Base-by-base conservation (phyloP, 805 yeast genomes). In the Diddensiella transvaalensis region DNA sequence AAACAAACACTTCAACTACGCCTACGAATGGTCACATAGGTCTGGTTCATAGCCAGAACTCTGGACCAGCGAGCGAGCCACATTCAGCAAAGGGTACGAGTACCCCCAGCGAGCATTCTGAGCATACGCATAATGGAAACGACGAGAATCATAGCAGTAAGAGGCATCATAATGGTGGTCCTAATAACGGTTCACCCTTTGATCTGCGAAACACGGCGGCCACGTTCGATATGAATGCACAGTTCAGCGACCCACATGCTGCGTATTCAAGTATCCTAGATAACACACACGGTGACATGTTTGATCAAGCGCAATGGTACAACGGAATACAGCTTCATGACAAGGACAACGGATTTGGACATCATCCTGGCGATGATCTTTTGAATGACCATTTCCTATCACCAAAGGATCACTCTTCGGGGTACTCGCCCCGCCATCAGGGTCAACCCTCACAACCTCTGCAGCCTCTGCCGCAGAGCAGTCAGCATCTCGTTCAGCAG, bases 401-500 rank as follows among this genome's bases (percentile, higher is more conserved):
- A 8, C 32, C 32, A 13, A 26, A 26, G 13, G 32, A 26, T 26
- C 32, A 26, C 32, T 26, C 32, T 13, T 26, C 32, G 8, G 32
- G 32, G 11, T 26, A 8, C 13, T 26, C 32, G 8, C 32, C 32
- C 13, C n/a, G n/a, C n/a, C 32, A 26, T 13, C 38, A 35, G 38
- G 21, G 15, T 6, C 38, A 35, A 18, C 38, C 8, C 8, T 35
- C 38, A 8, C 38, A 13, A 18, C 38, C 38, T 15, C 38, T 10
- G 38, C 38, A 35, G 21, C 32, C 8, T 8, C 11, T 26, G 13
- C 32, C 32, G 8, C 32, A 26, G 32, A 8, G 13, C 11, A 47
- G 19, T 18, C 55, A 41, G 18, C 56, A 21, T 18, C 29, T 22
- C 49, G 39, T 19, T 47, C 30, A 47, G 11, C 30, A 47, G 11